These are phyloP conservation scores for Pezicula rhizophila DNA, from an alignment of 2,329 filamentous ascomycete genomes.

Conservation along the genomic window DNA sequence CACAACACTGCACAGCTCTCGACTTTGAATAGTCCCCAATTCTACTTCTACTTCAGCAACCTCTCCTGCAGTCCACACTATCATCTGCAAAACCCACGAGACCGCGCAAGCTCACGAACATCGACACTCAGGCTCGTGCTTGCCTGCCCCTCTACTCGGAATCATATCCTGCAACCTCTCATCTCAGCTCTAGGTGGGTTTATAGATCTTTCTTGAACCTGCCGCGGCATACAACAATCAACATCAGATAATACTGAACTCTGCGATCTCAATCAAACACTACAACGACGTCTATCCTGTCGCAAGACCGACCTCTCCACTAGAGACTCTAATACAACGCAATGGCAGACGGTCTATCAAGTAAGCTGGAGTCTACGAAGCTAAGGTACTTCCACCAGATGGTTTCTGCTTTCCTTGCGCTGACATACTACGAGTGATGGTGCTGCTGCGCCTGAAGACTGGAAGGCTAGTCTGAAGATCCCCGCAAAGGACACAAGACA, in stretches of 20 bases:
- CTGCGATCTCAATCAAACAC: no score
- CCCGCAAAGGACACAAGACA: constrained; percentile 70
- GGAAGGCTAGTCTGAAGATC: constrained; percentile 68
- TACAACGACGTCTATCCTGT: no score
- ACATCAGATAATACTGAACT: no score
- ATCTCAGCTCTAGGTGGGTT: not conserved
- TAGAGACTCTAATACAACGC: constrained; percentile 10
- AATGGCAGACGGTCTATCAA: constrained; percentile 44
- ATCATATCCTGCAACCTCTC: not conserved
- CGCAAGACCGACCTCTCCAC: no score
- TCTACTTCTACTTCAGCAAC: no score
- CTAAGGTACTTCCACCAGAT: constrained; percentile 32
- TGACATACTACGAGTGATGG: constrained; percentile 39
- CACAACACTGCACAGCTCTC: no score
- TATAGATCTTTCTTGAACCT: no score
- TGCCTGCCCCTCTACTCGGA: not conserved
- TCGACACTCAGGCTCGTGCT: not conserved
- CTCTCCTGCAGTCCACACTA: no score
- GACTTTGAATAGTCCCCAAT: no score
- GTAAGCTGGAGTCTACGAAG: constrained; percentile 49
- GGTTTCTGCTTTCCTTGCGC: constrained; percentile 29
- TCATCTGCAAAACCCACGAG: no score
- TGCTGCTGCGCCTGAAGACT: constrained; percentile 48
- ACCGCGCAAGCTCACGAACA: no score
- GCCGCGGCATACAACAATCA: not conserved